Conservation (phyloP, 2,329 filamentous ascomycete species). For the Xylariales sp. region DNA sequence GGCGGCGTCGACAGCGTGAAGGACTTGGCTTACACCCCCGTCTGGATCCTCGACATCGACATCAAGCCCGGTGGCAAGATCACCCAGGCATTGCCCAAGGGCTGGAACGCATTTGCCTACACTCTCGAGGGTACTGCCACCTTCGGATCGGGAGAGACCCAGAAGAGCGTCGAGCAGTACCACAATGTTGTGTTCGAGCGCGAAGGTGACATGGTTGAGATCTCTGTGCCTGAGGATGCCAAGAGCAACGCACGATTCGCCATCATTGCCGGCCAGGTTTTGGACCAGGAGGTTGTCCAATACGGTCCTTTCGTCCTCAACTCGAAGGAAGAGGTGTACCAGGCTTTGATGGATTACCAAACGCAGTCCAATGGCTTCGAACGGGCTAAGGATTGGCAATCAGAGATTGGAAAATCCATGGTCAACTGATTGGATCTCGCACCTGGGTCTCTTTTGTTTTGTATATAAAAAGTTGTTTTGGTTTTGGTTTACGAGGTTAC, state of each 20-base stretch:
- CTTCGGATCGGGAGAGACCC: conserved; percentile 52
- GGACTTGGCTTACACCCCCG: conserved; percentile 91
- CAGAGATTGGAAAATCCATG: conserved; percentile 43
- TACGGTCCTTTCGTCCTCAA: conserved; percentile 68
- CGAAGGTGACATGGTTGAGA: conserved; percentile 70
- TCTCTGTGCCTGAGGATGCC: conserved; percentile 63
- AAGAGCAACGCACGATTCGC: conserved; percentile 48
- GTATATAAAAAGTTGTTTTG: conserved; percentile 3
- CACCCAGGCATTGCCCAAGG: conserved; percentile 67
- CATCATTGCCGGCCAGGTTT: conserved; percentile 64
- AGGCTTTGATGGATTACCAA: conserved; percentile 65
- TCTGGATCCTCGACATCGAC: conserved; percentile 88
- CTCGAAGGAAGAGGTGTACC: conserved; percentile 57
- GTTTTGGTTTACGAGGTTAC: conserved; percentile 1
- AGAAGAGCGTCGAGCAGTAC: conserved; percentile 59
- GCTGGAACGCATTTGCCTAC: conserved; percentile 91
- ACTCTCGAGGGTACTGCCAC: conserved; percentile 68
- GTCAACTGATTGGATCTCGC: conserved; percentile 11
- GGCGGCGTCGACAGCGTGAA: conserved; percentile 83
- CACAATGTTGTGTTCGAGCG: conserved; percentile 88
- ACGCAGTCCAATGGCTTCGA: conserved; percentile 65
- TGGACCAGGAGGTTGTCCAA: conserved; percentile 66
- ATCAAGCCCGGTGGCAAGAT: conserved; percentile 76
- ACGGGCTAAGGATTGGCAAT: conserved; percentile 63
- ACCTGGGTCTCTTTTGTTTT: not conserved